Conservation (phyloP, 306 rosid genomes). For the Morella rubra region DNA sequence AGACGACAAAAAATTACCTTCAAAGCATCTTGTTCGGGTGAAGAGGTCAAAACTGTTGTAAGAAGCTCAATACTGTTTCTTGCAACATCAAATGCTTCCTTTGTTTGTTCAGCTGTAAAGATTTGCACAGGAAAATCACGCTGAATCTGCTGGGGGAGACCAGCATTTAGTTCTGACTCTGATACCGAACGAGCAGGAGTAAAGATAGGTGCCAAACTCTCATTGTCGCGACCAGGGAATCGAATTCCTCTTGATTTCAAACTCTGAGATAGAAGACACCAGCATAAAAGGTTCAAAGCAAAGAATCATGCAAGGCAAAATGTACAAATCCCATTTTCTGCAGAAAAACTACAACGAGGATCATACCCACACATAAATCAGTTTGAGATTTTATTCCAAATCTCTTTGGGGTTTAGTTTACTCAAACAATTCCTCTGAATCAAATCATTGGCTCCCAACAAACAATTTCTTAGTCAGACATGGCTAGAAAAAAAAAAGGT, state of each 20-base stretch:
- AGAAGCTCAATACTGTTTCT: slow-evolving; percentile 96
- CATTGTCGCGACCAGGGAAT: slow-evolving; percentile 96
- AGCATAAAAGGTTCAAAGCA: slow-evolving; percentile 17
- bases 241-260: slow-evolving; percentile 86
- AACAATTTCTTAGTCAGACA: not conserved
- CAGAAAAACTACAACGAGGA: not conserved
- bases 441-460: not conserved
- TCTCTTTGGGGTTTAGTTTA: not conserved
- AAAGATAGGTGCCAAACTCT: slow-evolving; percentile 93
- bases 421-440: not conserved
- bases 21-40: slow-evolving; percentile 82
- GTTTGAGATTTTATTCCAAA: too few species aligned
- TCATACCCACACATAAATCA: not conserved
- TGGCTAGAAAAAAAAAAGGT: not conserved
- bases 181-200: slow-evolving; percentile 77
- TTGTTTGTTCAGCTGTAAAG: slow-evolving; percentile 76
- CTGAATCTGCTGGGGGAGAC: slow-evolving; percentile 50
- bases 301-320: not conserved
- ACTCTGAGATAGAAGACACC: slow-evolving; percentile 57
- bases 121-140: slow-evolving; percentile 49
- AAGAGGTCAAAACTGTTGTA: slow-evolving; percentile 79
- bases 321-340: not conserved
- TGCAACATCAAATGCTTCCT: slow-evolving; percentile 94
- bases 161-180: slow-evolving; percentile 51
- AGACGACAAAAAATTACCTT: slow-evolving; percentile 47